Conservation (phyloP, 192 early-diverging fungal species). For the Coemansia sp. region DNA sequence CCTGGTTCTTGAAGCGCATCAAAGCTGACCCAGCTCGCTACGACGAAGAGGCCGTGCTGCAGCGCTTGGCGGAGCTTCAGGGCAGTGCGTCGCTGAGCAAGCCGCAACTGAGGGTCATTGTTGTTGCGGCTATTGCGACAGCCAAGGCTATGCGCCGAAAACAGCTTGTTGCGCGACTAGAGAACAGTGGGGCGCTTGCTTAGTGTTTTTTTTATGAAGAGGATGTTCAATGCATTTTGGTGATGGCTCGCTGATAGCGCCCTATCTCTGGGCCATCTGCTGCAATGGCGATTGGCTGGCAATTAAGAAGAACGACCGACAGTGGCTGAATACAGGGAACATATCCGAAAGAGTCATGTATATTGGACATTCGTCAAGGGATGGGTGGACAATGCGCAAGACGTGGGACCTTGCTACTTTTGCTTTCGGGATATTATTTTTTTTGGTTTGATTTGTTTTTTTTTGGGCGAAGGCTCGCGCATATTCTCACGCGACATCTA, state of each 20-base stretch:
- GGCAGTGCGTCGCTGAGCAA: conserved; percentile 17
- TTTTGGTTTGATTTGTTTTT: neutral
- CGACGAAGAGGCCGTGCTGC: conserved; percentile 39
- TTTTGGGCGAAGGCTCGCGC: neutral
- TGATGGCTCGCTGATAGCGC: conserved; percentile 3
- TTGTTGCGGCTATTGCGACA: conserved; percentile 22
- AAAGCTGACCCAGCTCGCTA: conserved; percentile 53
- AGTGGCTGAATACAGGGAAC: neutral
- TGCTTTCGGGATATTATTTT: neutral
- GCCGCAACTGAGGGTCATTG: conserved; percentile 48
- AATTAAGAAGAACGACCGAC: neutral
- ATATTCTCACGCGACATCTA: neutral
- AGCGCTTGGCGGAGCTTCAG: conserved; percentile 38
- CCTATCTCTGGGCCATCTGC: conserved; percentile 1
- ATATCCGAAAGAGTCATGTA: neutral
- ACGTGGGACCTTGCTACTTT: neutral
- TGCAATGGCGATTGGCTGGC: conserved; percentile 3
- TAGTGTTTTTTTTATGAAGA: neutral
- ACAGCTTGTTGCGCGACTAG: conserved; percentile 38
- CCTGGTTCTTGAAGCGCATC: conserved; percentile 49
- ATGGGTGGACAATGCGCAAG: neutral
- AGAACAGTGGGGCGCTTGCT: conserved; percentile 1
- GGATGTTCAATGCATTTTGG: neutral
- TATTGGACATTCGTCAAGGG: neutral
- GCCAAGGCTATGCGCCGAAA: conserved; percentile 54